A percentile compares a stretch with the other conserved stretches of the same genome.
These are phyloP conservation scores for Pythium insidiosum DNA, from an alignment of 352 stramenopile genomes.

Conservation along the genomic window DNA sequence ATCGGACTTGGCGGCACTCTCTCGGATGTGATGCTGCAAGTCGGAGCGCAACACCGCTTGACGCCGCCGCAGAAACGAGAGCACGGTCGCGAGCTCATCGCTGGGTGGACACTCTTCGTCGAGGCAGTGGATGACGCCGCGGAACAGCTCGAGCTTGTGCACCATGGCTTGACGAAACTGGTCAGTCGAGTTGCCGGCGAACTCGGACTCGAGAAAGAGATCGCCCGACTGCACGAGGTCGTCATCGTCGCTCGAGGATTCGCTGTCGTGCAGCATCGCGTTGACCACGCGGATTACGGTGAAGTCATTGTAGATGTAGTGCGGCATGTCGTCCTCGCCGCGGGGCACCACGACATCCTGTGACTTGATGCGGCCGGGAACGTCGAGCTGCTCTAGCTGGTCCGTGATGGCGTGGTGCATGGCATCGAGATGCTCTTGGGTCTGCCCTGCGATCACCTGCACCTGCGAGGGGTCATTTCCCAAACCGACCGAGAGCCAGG, in stretches of 20 bases:
- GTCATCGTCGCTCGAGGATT: not conserved
- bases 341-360: slow-evolving; percentile 8
- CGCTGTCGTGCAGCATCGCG: not conserved
- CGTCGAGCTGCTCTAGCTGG: slow-evolving; percentile 12
- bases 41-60: slow-evolving; percentile 10
- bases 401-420: slow-evolving; percentile 7
- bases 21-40: slow-evolving; percentile 6
- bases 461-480: no score
- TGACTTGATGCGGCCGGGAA: slow-evolving; percentile 12
- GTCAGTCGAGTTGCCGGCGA: not conserved
- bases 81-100: slow-evolving; percentile 8
- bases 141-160: slow-evolving; percentile 12
- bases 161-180: slow-evolving; percentile 8
- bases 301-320: slow-evolving; percentile 13
- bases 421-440: slow-evolving; percentile 1
- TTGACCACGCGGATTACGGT: slow-evolving; percentile 7
- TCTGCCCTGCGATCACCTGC: no score
- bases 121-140: slow-evolving; percentile 12
- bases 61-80: slow-evolving; percentile 9
- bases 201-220: slow-evolving; percentile 5
- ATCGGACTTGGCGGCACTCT: not conserved
- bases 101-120: slow-evolving; percentile 8
- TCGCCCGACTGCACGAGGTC: slow-evolving; percentile 7
- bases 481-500: slow-evolving; percentile 1
- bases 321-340: slow-evolving; percentile 11